Percentiles rank a stretch among this genome's conserved stretches.
Evolutionary conservation across 805 yeast species (phyloP).

Genomic region (Suhomyces faveliae): DNA sequence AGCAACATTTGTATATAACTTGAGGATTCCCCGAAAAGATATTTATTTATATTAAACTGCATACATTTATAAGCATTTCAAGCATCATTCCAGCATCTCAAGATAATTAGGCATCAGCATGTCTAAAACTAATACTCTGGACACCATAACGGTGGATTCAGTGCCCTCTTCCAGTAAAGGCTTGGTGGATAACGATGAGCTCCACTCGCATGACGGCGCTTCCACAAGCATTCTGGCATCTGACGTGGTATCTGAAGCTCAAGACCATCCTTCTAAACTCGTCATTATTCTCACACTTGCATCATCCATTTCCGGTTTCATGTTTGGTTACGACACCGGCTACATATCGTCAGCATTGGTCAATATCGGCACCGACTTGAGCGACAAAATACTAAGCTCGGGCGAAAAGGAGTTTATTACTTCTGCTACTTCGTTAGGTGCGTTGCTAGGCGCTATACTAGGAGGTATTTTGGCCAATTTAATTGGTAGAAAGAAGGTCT

Average conservation of each 20-base stretch:
- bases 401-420: constrained; percentile 90
- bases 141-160: constrained; percentile 3
- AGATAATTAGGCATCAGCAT: background rate
- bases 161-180: constrained; percentile 3
- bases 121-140: background rate
- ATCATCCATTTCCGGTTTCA: constrained; percentile 89
- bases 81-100: background rate
- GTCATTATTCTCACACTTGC: constrained; percentile 69
- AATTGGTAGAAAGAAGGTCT: constrained; percentile 80
- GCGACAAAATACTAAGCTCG: constrained; percentile 52
- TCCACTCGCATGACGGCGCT: background rate
- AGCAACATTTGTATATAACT: background rate
- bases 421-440: constrained; percentile 93
- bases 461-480: constrained; percentile 84
- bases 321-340: constrained; percentile 98
- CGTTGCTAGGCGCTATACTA: constrained; percentile 69
- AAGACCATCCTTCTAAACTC: constrained; percentile 48
- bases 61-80: too few relatives aligned
- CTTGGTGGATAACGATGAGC: background rate
- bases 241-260: background rate
- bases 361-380: constrained; percentile 73
- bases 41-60: too few relatives aligned
- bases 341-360: constrained; percentile 93
- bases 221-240: background rate
- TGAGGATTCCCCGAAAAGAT: background rate